Evolutionary conservation across 2,329 filamentous ascomycete species (phyloP).

Genomic region (Aspergillus fructus): DNA sequence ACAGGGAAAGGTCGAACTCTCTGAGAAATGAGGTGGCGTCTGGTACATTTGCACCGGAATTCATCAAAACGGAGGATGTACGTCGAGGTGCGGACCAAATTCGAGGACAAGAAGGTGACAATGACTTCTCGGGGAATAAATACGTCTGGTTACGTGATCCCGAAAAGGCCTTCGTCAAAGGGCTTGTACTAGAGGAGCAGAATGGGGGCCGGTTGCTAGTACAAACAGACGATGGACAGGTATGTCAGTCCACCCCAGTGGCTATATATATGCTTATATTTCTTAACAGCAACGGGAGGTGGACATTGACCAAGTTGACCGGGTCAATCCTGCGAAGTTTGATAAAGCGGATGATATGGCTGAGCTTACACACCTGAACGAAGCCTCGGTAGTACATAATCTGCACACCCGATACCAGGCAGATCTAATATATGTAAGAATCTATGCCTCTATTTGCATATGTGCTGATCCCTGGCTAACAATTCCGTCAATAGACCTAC

Average conservation of each 20-base stretch:
- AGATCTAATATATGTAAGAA: slow-evolving; percentile 78
- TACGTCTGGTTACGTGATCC: slow-evolving; percentile 97
- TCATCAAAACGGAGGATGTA: slow-evolving; percentile 86
- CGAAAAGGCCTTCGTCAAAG: slow-evolving; percentile 83
- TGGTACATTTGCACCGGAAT: slow-evolving; percentile 90
- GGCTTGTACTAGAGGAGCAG: slow-evolving; percentile 84
- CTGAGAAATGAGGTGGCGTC: slow-evolving; percentile 63
- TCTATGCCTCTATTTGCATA: too few species aligned
- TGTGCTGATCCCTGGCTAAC: background rate
- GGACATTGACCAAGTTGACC: slow-evolving; percentile 84
- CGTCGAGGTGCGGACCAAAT: slow-evolving; percentile 57
- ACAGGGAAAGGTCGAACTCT: slow-evolving; percentile 60
- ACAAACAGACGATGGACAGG: slow-evolving; percentile 89
- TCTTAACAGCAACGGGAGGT: slow-evolving; percentile 74
- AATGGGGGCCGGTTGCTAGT: slow-evolving; percentile 70
- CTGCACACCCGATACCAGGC: slow-evolving; percentile 92
- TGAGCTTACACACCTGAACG: slow-evolving; percentile 94
- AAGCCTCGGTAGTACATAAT: slow-evolving; percentile 97
- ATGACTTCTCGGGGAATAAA: slow-evolving; percentile 97
- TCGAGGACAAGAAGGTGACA: slow-evolving; percentile 86
- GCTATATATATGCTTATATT: slow-evolving; percentile 21
- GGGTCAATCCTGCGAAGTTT: slow-evolving; percentile 98
- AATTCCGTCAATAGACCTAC: slow-evolving; percentile 65
- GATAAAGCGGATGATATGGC: slow-evolving; percentile 99
- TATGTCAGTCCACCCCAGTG: slow-evolving; percentile 45